Percentiles rank a stretch among this genome's conserved stretches.
These are phyloP conservation scores for Chalciporus pseudorubinellus DNA, from an alignment of 768 basidiomycete species.

Conservation along the genomic window DNA sequence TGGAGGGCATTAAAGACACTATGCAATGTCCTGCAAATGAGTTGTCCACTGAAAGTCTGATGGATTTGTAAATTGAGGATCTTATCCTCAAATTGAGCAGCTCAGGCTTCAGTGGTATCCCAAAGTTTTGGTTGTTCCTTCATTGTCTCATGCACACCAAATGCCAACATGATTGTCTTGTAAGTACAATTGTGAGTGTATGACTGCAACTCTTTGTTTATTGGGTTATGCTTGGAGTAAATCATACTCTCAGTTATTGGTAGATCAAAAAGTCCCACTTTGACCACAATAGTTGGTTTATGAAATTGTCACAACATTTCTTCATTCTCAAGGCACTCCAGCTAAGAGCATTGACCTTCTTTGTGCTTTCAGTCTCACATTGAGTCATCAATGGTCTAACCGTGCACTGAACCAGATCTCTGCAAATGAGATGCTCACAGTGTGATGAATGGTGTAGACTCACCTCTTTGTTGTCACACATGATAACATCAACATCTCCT, in stretches of 20 bases:
- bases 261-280: slow-evolving; percentile 29
- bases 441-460: slow-evolving; percentile 10
- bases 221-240: too few species aligned
- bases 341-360: slow-evolving; percentile 39
- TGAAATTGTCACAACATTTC: slow-evolving; percentile 37
- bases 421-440: not conserved
- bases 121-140: too few species aligned
- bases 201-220: too few species aligned
- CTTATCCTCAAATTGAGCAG: too few species aligned
- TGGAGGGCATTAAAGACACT: too few species aligned
- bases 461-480: slow-evolving; percentile 34
- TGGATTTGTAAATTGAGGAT: too few species aligned
- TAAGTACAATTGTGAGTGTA: too few species aligned
- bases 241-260: slow-evolving; percentile 21
- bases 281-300: slow-evolving; percentile 17
- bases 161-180: too few species aligned
- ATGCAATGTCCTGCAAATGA: too few species aligned
- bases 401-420: not conserved
- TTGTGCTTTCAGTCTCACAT: slow-evolving; percentile 35
- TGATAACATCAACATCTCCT: slow-evolving; percentile 40
- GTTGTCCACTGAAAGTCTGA: too few species aligned
- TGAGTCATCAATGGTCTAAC: slow-evolving; percentile 40
- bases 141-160: too few species aligned
- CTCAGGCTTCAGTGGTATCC: too few species aligned
- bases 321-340: slow-evolving; percentile 37